Percentiles rank a stretch among this genome's conserved stretches.
phyloP scores from a whole-genome alignment of 2,329 filamentous ascomycete species.

The Monosporascus sp. region DNA sequence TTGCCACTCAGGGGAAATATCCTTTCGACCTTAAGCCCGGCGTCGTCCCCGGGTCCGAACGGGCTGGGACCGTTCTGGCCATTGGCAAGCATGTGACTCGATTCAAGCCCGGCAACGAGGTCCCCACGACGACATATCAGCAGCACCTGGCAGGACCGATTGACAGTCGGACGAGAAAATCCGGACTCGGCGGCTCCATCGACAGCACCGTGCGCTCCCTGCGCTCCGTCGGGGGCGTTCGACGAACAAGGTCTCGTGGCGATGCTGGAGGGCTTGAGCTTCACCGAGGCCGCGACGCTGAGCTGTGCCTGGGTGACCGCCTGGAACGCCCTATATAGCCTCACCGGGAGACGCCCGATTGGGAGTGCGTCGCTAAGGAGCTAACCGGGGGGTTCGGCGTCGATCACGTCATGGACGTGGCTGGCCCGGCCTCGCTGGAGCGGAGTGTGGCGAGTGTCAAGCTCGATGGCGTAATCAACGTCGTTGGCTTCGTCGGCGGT shows the following conservation, averaged over 20 bases:
- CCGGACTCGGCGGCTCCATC: constrained; percentile 18
- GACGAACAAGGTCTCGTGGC: constrained; percentile 53
- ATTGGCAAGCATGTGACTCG: constrained; percentile 43
- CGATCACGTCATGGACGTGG: constrained; percentile 40
- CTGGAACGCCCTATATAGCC: constrained; percentile 54
- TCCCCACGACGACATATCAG: constrained; percentile 30
- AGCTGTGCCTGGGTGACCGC: constrained; percentile 44
- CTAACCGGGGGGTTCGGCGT: constrained; percentile 34
- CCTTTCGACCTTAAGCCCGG: constrained; percentile 17
- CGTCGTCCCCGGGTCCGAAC: constrained; percentile 39
- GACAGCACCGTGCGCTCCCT: constrained; percentile 29
- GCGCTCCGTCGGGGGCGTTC: constrained; percentile 24
- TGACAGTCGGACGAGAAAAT: not conserved
- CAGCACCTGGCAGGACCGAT: constrained; percentile 16
- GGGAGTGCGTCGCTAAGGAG: constrained; percentile 33
- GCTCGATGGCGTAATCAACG: constrained; percentile 35
- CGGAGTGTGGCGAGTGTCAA: constrained; percentile 36
- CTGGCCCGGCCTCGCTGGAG: constrained; percentile 32
- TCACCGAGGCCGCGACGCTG: constrained; percentile 43
- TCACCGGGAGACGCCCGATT: constrained; percentile 33
- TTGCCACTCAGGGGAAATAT: constrained; percentile 10
- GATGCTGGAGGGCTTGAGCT: constrained; percentile 46
- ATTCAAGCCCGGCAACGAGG: constrained; percentile 47
- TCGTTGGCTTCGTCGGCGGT: constrained; percentile 33
- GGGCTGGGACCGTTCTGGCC: constrained; percentile 44